These are phyloP conservation scores for Teratosphaeria nubilosa DNA, from an alignment of 2,329 filamentous ascomycete genomes.

Conservation along the genomic window DNA sequence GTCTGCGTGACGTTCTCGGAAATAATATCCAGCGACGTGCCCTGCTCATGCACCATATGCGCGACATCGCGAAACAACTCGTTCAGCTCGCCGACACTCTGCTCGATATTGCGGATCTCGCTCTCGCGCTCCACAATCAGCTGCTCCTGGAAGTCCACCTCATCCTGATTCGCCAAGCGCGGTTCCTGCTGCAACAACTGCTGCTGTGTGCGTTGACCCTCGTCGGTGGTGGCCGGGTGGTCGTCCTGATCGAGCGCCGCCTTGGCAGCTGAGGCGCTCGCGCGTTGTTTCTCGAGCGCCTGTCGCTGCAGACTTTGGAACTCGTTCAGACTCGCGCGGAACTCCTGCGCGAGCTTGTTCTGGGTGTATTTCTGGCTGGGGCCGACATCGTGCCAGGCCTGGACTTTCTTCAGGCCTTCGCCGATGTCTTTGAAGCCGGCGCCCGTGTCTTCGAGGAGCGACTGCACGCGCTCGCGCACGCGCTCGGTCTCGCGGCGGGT, in stretches of 20 bases:
- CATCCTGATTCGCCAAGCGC: slow-evolving; percentile 77
- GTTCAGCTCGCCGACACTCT: slow-evolving; percentile 89
- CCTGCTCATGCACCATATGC: slow-evolving; percentile 91
- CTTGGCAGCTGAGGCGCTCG: slow-evolving; percentile 72
- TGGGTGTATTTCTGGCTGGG: slow-evolving; percentile 91
- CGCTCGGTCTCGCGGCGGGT: slow-evolving; percentile 86
- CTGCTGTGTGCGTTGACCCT: slow-evolving; percentile 46
- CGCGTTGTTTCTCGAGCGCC: slow-evolving; percentile 85
- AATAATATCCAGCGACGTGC: slow-evolving; percentile 77
- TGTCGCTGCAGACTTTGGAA: slow-evolving; percentile 87
- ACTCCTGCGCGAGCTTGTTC: slow-evolving; percentile 87
- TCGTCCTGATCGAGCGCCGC: slow-evolving; percentile 57
- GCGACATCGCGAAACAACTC: slow-evolving; percentile 97
- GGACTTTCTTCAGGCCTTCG: slow-evolving; percentile 86
- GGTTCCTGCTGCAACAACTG: slow-evolving; percentile 55
- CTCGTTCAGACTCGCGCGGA: slow-evolving; percentile 76
- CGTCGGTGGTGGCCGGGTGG: slow-evolving; percentile 26
- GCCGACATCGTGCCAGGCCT: slow-evolving; percentile 61
- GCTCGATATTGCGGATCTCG: slow-evolving; percentile 95
- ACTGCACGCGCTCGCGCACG: slow-evolving; percentile 81
- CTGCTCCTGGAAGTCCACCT: slow-evolving; percentile 95
- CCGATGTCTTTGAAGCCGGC: slow-evolving; percentile 83
- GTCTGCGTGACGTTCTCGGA: slow-evolving; percentile 79
- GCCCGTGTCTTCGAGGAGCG: slow-evolving; percentile 75
- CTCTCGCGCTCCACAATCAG: slow-evolving; percentile 93